Percentiles rank a stretch among this genome's conserved stretches.
Conservation (phyloP, 768 basidiomycete species). For the Nevesoporus exiguus region DNA sequence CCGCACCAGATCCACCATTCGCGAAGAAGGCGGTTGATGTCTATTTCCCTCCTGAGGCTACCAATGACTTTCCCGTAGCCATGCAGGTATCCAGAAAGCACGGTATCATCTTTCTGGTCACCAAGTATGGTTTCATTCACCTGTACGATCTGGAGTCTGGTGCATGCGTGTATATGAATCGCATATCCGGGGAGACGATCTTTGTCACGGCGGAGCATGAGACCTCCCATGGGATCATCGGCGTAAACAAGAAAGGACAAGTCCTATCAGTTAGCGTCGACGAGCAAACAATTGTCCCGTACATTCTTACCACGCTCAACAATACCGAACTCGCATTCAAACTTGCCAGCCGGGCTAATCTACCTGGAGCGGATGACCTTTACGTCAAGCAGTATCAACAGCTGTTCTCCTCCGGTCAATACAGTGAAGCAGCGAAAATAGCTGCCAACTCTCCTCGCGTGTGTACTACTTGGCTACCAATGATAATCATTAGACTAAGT, state of each 20-base stretch:
- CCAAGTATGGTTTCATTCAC: constrained; percentile 99
- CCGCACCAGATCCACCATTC: constrained; percentile 88
- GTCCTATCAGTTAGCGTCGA: constrained; percentile 96
- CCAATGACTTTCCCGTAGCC: constrained; percentile 97
- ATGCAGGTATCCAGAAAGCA: constrained; percentile 99
- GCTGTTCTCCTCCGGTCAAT: constrained; percentile 86
- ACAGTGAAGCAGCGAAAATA: constrained; percentile 91
- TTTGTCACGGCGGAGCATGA: constrained; percentile 98
- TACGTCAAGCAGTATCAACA: constrained; percentile 93
- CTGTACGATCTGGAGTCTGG: constrained; percentile 97
- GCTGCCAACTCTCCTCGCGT: constrained; percentile 96
- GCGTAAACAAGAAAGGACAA: constrained; percentile 99
- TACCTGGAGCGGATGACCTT: constrained; percentile 96
- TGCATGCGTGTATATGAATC: constrained; percentile 99
- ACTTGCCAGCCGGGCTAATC: constrained; percentile 90
- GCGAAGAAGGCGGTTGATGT: constrained; percentile 98
- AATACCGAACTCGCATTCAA: constrained; percentile 98
- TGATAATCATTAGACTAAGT: constrained; percentile 1
- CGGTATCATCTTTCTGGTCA: constrained; percentile 95
- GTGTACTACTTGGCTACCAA: constrained; percentile 21
- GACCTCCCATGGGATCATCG: constrained; percentile 90
- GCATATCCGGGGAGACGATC: constrained; percentile 98
- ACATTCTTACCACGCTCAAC: constrained; percentile 89
- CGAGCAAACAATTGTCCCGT: constrained; percentile 93
- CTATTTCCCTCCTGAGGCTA: constrained; percentile 97